A percentile compares a stretch with the other conserved stretches of the same genome.
Evolutionary conservation across 2,329 filamentous ascomycete genomes (phyloP).

Genomic region (Fusarium sp.): DNA sequence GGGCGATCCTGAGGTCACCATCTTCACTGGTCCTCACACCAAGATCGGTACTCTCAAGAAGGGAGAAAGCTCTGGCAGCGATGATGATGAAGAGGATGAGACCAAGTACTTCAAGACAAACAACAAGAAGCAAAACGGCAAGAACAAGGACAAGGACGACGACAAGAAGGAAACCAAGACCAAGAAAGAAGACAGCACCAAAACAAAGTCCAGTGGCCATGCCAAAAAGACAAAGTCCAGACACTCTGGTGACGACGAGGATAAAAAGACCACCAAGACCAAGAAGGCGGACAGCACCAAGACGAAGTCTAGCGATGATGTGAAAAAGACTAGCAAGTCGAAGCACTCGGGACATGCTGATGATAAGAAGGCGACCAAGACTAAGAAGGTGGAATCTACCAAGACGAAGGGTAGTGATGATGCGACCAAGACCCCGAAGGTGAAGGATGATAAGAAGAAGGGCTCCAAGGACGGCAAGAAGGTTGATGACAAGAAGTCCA

Average conservation of each 20-base stretch:
- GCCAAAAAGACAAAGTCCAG: not conserved
- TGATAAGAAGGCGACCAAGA: not conserved
- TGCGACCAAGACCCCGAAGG: not conserved
- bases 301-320: not conserved
- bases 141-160: not conserved
- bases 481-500: not conserved
- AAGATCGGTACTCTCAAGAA: not conserved
- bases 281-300: not conserved
- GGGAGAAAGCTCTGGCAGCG: not conserved
- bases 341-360: not conserved
- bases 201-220: not conserved
- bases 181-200: not conserved
- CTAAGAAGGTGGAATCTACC: not conserved
- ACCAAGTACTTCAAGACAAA: not conserved
- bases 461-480: not conserved
- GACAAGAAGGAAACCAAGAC: not conserved
- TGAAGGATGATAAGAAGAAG: not conserved
- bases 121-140: constrained; percentile 8
- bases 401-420: not conserved
- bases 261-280: not conserved
- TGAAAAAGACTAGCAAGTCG: not conserved
- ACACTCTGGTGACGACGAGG: not conserved
- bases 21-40: not conserved
- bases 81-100: not conserved
- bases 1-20: not conserved